Evolutionary conservation across 2,329 filamentous ascomycete species (phyloP), one percentile per base, ranked within the genome.

Genomic region (Talaromyces atroroseus): DNA sequence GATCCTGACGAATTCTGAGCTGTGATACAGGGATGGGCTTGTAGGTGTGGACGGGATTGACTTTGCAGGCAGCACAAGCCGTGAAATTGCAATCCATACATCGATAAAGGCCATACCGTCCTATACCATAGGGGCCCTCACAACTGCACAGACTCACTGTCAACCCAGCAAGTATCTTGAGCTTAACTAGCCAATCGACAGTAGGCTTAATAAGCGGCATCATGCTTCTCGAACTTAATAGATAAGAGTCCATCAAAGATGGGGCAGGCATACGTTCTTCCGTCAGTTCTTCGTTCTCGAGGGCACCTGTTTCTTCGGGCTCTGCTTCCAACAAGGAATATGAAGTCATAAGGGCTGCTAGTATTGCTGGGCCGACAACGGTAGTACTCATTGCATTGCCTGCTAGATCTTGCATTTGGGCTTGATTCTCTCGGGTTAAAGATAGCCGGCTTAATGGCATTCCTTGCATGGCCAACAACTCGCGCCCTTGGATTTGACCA

Each of bases 371-470:
- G 2, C 85, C 86, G 10, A 91, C 82, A 0, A 90, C 86, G 0
- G 88, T 87, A 0, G 83, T 83, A 1, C 82, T 84, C 89, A 92
- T 92, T 0, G 89, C 89, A 66, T 94, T 92, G 0, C 89, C 89
- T 1, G 87, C 87, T 2, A 92, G 73, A 61, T 90, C 83, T 60
- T 86, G 82, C 2, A 89, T 74, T 18, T 91, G 75, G 1, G 72
- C 69, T 48, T 85, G 77, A 0, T 78, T 80, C 63, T 92, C 85
- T 8, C 79, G 79, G 0, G 81, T 84, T n/a, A 90, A 76, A 0
- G 83, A 73, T 11, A 92, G 73, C 49, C 80, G 78, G 54, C 84
- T 72, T 1, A 86, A 67, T 0, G 87, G 86, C 49, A 92, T 74
- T 1, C 88, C 89, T 62, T 92, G 89, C 5, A 91, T 69, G 5